Evolutionary conservation across 495 filamentous ascomycete species (phyloP).

Genomic region (Filosporella fistucella): DNA sequence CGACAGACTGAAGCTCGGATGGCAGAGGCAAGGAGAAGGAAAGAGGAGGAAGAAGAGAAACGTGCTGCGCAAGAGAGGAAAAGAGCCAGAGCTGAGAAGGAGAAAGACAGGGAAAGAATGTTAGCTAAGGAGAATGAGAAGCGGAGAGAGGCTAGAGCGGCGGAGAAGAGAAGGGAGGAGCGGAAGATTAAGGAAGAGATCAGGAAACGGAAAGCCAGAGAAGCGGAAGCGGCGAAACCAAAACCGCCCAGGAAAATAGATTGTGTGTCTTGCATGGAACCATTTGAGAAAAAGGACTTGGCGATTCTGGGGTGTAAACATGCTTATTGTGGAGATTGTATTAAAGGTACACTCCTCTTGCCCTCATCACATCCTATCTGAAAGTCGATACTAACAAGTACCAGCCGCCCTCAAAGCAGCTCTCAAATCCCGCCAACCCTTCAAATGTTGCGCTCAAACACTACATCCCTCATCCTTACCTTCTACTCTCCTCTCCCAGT

Average conservation of each 20-base stretch:
- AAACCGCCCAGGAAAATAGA: neutral
- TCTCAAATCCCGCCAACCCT: constrained; percentile 2
- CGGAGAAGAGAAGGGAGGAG: neutral
- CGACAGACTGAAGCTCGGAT: neutral
- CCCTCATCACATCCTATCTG: neutral
- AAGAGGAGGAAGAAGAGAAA: constrained; percentile 1
- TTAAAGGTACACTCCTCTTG: constrained; percentile 2
- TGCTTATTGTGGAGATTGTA: constrained; percentile 9
- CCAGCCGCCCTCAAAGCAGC: constrained; percentile 14
- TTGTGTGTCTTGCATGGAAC: constrained; percentile 14
- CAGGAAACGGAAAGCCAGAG: neutral
- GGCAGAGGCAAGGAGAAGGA: neutral
- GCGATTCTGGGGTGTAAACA: constrained; percentile 7
- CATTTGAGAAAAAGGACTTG: neutral
- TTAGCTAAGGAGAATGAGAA: too few relatives aligned
- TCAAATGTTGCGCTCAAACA: constrained; percentile 11
- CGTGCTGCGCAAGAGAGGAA: neutral
- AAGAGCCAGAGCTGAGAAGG: neutral
- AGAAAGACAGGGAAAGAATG: too few relatives aligned
- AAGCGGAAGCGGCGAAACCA: neutral
- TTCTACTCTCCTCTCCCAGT: neutral
- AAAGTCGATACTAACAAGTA: constrained; percentile 1
- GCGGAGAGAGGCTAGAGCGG: neutral
- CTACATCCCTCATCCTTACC: neutral
- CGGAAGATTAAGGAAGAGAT: neutral